Evolutionary conservation across 352 stramenopile genomes (phyloP).

Genomic region (Pythium phragmitis): DNA sequence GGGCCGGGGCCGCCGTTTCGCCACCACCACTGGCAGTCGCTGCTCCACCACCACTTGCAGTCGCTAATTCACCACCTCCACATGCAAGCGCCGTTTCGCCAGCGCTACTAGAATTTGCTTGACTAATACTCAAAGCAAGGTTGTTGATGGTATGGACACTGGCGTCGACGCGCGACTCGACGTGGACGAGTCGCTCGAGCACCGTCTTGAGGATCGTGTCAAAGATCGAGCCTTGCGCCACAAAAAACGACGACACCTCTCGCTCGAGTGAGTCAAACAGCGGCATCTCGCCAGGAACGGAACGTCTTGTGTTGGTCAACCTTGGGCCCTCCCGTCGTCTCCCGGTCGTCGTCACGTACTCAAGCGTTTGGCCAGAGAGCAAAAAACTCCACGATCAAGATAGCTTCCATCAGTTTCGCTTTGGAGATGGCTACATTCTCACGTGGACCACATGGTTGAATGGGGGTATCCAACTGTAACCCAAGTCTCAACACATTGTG

Average conservation of each 20-base stretch:
- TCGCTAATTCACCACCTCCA: too few species aligned
- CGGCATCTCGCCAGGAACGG: slow-evolving; percentile 33
- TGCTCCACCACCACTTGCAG: too few species aligned
- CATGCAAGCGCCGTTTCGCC: background rate
- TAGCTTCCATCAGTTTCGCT: too few species aligned
- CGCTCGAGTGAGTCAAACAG: slow-evolving; percentile 66
- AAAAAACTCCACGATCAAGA: too few species aligned
- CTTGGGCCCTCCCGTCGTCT: too few species aligned
- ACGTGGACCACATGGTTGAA: too few species aligned
- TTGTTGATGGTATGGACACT: slow-evolving; percentile 8
- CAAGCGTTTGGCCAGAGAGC: too few species aligned
- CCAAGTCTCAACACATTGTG: too few species aligned
- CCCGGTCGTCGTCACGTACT: too few species aligned
- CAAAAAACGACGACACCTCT: slow-evolving; percentile 64
- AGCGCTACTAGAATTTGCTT: background rate
- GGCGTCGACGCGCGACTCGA: slow-evolving; percentile 46
- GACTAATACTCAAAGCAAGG: background rate
- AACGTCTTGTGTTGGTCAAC: too few species aligned
- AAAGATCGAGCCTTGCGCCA: slow-evolving; percentile 70
- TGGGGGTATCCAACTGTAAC: too few species aligned
- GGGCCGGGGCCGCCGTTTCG: background rate
- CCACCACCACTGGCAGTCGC: background rate
- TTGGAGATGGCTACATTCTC: too few species aligned
- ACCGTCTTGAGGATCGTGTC: slow-evolving; percentile 54
- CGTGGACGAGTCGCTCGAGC: slow-evolving; percentile 45